A percentile compares a stretch with the other conserved stretches of the same genome.
These are phyloP conservation scores for Phoma sp. DNA, from an alignment of 2,329 filamentous ascomycete species.

Conservation along the genomic window DNA sequence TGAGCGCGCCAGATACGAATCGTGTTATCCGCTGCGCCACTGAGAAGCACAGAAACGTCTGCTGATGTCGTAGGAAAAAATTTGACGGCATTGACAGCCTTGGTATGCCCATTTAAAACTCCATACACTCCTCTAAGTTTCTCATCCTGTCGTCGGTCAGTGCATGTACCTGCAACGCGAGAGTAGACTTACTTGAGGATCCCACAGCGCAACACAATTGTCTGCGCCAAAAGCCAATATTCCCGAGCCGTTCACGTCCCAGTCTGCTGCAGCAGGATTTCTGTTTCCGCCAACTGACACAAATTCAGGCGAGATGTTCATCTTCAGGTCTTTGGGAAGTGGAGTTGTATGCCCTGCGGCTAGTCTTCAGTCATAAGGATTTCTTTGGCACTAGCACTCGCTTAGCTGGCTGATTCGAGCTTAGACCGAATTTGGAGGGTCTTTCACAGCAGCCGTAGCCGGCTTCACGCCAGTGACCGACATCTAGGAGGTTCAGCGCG, in stretches of 20 bases:
- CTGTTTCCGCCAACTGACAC: conserved; percentile 87
- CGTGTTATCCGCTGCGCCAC: conserved; percentile 81
- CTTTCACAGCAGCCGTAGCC: conserved; percentile 15
- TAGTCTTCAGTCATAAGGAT: conserved; percentile 36
- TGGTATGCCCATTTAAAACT: conserved; percentile 78
- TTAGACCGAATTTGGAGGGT: conserved; percentile 17
- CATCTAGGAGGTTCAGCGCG: not conserved
- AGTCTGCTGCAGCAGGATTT: conserved; percentile 89
- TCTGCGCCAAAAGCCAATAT: conserved; percentile 88
- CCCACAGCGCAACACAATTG: conserved; percentile 88
- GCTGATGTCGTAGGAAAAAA: conserved; percentile 69
- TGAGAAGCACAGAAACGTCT: conserved; percentile 68
- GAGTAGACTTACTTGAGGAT: conserved; percentile 69
- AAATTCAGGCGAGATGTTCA: conserved; percentile 53
- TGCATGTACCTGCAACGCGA: not conserved
- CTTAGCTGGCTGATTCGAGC: conserved; percentile 25
- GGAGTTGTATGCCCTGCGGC: conserved; percentile 20
- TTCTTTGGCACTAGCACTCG: conserved; percentile 43
- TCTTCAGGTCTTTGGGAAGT: conserved; percentile 29
- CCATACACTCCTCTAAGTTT: conserved; percentile 65
- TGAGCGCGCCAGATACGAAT: conserved; percentile 68
- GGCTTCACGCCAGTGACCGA: not conserved
- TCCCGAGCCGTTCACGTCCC: conserved; percentile 70
- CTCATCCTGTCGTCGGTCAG: conserved; percentile 49
- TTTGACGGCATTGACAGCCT: conserved; percentile 81